These are phyloP conservation scores for Butyriboletus appendiculatus DNA, from an alignment of 1,284 basidiomycete species.

Conservation along the genomic window DNA sequence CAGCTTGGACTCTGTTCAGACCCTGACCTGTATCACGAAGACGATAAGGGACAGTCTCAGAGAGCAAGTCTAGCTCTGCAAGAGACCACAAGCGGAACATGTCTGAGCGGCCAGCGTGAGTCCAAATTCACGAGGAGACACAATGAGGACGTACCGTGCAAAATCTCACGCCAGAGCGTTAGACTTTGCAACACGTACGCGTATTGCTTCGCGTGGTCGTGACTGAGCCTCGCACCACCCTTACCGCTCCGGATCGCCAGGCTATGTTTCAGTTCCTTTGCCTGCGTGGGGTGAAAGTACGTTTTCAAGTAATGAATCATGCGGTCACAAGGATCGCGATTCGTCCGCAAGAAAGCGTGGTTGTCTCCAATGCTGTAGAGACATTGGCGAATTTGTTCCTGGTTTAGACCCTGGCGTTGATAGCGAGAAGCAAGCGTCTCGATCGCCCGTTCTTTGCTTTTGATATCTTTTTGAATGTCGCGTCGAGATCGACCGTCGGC, in stretches of 20 bases:
- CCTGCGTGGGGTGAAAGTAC: conserved; percentile 70
- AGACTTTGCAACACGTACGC: conserved; percentile 80
- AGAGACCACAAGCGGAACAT: conserved; percentile 85
- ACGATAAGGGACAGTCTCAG: conserved; percentile 69
- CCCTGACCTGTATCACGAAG: conserved; percentile 83
- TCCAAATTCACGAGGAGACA: not conserved
- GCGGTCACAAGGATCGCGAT: conserved; percentile 80
- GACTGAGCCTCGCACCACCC: conserved; percentile 74
- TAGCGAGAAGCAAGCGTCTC: conserved; percentile 68
- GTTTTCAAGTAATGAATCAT: conserved; percentile 76
- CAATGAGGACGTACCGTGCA: conserved; percentile 61
- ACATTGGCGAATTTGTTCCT: conserved; percentile 71
- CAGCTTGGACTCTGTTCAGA: conserved; percentile 78
- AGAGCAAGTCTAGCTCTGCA: conserved; percentile 76
- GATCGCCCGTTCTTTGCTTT: conserved; percentile 77
- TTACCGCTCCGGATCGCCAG: conserved; percentile 77
- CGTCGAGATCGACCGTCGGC: conserved; percentile 67
- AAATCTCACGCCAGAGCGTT: conserved; percentile 79
- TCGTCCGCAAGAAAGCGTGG: conserved; percentile 77
- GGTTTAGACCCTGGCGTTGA: conserved; percentile 52
- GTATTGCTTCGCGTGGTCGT: conserved; percentile 81
- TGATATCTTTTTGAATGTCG: conserved; percentile 79
- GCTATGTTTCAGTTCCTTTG: conserved; percentile 60
- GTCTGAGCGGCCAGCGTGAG: conserved; percentile 44
- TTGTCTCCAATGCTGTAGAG: conserved; percentile 85